phyloP scores from a whole-genome alignment of 257 asterid genomes.

The Capsicum chinense region DNA sequence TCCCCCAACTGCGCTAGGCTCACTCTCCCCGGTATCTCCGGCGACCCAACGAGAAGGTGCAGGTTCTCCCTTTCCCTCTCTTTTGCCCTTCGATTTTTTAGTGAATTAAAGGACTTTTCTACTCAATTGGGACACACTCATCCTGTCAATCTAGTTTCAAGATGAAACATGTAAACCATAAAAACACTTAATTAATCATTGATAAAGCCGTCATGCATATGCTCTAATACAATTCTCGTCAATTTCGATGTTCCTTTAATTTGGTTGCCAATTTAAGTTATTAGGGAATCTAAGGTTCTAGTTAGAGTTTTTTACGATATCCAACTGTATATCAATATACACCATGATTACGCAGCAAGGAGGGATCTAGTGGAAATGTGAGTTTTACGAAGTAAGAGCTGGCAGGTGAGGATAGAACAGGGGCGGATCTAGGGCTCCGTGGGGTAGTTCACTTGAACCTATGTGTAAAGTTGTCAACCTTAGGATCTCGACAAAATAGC shows the following conservation, averaged over 20 bases:
- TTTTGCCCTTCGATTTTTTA: neutral
- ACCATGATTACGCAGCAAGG: neutral
- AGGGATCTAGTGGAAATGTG: slow-evolving; percentile 9
- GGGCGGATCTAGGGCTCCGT: no score
- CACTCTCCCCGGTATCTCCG: neutral
- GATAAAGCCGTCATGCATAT: neutral
- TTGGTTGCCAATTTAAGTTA: neutral
- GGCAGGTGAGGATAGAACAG: no score
- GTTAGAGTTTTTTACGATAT: neutral
- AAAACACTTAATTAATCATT: neutral
- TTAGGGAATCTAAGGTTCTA: neutral
- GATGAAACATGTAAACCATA: neutral
- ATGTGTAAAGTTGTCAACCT: neutral
- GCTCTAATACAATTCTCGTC: neutral
- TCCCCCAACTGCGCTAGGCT: neutral
- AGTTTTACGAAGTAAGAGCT: neutral
- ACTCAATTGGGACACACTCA: neutral
- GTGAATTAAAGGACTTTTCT: neutral
- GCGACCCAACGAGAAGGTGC: slow-evolving; percentile 12
- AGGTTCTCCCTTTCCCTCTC: neutral
- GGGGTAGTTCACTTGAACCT: no score
- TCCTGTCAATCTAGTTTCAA: neutral
- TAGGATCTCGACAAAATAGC: neutral
- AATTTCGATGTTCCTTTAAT: neutral
- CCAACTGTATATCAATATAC: neutral